These are phyloP conservation scores for Dictyostelium capitatum DNA, from an alignment of 78 protist genomes.

Conservation along the genomic window DNA sequence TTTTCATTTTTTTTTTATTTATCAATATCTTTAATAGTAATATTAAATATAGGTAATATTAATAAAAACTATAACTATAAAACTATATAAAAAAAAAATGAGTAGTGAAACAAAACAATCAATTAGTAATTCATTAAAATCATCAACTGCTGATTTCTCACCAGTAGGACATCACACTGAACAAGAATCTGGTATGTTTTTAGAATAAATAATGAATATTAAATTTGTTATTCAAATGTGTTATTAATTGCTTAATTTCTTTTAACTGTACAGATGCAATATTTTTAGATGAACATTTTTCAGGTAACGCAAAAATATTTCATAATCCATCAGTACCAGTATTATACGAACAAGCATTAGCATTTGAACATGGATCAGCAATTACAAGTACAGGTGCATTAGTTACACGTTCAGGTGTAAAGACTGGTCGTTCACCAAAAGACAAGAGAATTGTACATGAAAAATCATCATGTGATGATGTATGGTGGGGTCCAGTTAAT, in stretches of 20 bases:
- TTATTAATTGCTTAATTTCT: no score
- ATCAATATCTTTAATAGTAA: no score
- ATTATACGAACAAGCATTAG: slow-evolving; percentile 92
- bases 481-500: slow-evolving; percentile 97
- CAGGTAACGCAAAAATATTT: slow-evolving; percentile 47
- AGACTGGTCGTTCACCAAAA: slow-evolving; percentile 94
- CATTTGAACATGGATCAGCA: slow-evolving; percentile 83
- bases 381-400: slow-evolving; percentile 89
- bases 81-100: neutral
- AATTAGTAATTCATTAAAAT: slow-evolving; percentile 35
- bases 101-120: slow-evolving; percentile 34
- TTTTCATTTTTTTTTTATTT: no score
- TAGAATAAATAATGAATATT: no score
- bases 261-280: slow-evolving; percentile 24
- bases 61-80: no score
- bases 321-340: slow-evolving; percentile 87
- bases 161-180: slow-evolving; percentile 19
- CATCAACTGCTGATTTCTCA: slow-evolving; percentile 67
- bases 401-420: slow-evolving; percentile 85
- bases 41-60: no score
- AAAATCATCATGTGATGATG: slow-evolving; percentile 54
- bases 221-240: no score
- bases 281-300: slow-evolving; percentile 68
- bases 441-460: slow-evolving; percentile 94
- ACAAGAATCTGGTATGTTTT: slow-evolving; percentile 43